Evolutionary conservation across 768 basidiomycete genomes (phyloP), one percentile per base, ranked within the genome.

Genomic region (Mrakia hoshinonis): DNA sequence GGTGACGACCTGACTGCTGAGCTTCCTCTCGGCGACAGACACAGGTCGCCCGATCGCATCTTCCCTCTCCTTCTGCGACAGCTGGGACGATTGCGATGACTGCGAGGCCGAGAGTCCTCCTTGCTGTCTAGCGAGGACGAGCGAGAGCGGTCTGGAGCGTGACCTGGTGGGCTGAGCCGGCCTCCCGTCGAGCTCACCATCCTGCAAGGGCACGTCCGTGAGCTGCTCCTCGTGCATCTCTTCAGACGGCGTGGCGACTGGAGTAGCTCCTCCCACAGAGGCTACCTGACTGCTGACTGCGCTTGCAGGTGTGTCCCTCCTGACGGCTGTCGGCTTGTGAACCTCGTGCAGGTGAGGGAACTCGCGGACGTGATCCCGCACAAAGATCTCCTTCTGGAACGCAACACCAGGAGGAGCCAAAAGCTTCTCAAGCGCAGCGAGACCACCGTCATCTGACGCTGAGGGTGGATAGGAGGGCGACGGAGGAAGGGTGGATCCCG

Each of bases 261-360:
- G 7, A 7, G 43, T 43, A 9, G 2, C 58, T 4, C 36, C 36
- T 10, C 31, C 58, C 2, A 61, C 34, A 22, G 58, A 61, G 18
- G 34, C 58, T 10, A 36, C 34, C 15, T 61, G 31, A n/a, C 58
- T 61, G 36, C 58, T 61, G 11, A 38, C 20, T 38, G 31, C 58
- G 22, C 58, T 61, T 5, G 58, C 34, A 4, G 58, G 58, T 20
- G 58, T 61, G 20, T 61, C 58, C 58, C 34, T 61, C 58, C 58
- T 61, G 15, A 61, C 58, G 18, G 36, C 58, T 1, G 22, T 36
- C 15, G 58, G 58, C 1, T 15, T 31, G 1, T 13, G 15, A 36
- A 66, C 48, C 9, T 49, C 48, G 63, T 71, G 64, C 3, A 71
- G 64, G 46, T 71, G 70, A 24, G 70, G 70, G 24, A 71, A 71